Evolutionary conservation across 1,284 basidiomycete genomes (phyloP), one percentile per base, ranked within the genome.

Genomic region (Ustilago curta): DNA sequence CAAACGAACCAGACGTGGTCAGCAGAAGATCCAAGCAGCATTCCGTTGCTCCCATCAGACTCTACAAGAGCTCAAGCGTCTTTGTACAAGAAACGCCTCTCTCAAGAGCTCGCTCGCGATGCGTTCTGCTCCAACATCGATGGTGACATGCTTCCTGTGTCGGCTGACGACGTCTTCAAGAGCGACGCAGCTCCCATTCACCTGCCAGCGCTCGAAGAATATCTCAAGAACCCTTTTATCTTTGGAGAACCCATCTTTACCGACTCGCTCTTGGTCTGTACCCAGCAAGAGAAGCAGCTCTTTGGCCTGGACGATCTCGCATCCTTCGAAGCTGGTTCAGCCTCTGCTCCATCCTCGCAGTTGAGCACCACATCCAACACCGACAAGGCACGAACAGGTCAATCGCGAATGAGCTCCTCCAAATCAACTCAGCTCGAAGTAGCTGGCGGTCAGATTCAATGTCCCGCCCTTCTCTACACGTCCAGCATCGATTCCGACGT

Each of bases 201-300:
- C 29, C 74, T 86, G 7, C 85, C 85, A 7, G 78, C 78, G 5
- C 73, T 86, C 23, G 85, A 86, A 49, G 45, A 56, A 18, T 74
- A 72, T 31, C 74, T 86, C 47, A 59, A 57, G 8, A 66, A 81
- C 21, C 48, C 54, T 8, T 52, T 67, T 50, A 54, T 73, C 43
- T 80, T 80, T 54, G 52, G 53, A 25, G 59, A 72, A 23, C 79
- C 80, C 3, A 18, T 43, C 54, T 82, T 82, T 54, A 63, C 52
- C 40, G 59, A 68, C 8, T 65, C 73, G 4, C 29, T 49, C 2
- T n/a, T 45, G 21, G 54, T 70, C 21, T 74, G 69, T 40, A 77
- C 80, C 0, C 48, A 50, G 2, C 70, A 76, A 39, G 80, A 82
- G 56, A 59, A 43, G 19, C 44, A 51, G n/a, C 70, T 82, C 5